Conservation (phyloP, 2,329 filamentous ascomycete genomes). For the Atkinsonella hypoxylon region DNA sequence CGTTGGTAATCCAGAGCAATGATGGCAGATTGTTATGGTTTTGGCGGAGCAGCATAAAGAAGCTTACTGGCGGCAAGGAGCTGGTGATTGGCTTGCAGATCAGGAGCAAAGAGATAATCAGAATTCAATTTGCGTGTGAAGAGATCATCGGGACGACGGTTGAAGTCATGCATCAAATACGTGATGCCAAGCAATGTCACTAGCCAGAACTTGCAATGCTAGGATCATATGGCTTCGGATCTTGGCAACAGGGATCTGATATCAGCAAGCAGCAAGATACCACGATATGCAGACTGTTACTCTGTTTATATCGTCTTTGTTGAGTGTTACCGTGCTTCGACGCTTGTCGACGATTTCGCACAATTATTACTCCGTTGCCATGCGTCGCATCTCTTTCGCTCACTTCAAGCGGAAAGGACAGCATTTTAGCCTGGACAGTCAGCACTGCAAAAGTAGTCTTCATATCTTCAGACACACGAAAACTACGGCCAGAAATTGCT, state of each 20-base stretch:
- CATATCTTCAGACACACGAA: not conserved
- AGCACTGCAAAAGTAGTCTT: not conserved
- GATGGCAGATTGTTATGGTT: conserved; percentile 50
- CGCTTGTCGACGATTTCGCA: not conserved
- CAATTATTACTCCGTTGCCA: not conserved
- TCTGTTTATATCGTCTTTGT: not conserved
- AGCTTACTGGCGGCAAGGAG: conserved; percentile 47
- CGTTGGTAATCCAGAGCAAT: conserved; percentile 56
- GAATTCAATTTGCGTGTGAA: conserved; percentile 72
- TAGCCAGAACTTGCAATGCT: not conserved
- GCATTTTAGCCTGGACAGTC: not conserved
- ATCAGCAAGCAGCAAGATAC: no score
- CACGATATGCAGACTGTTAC: not conserved
- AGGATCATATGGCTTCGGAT: not conserved
- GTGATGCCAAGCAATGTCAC: not conserved
- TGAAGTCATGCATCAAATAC: conserved; percentile 8
- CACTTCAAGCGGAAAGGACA: not conserved
- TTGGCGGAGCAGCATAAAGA: conserved; percentile 49
- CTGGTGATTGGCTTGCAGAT: conserved; percentile 45
- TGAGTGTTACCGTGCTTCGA: no score
- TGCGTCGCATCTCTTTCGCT: not conserved
- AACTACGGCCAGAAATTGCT: not conserved
- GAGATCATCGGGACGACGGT: conserved; percentile 57
- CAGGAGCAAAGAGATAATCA: conserved; percentile 38
- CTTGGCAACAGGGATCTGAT: not conserved